Evolutionary conservation across 202 grass and related monocot species (phyloP).

Genomic region (Zizania palustris): DNA sequence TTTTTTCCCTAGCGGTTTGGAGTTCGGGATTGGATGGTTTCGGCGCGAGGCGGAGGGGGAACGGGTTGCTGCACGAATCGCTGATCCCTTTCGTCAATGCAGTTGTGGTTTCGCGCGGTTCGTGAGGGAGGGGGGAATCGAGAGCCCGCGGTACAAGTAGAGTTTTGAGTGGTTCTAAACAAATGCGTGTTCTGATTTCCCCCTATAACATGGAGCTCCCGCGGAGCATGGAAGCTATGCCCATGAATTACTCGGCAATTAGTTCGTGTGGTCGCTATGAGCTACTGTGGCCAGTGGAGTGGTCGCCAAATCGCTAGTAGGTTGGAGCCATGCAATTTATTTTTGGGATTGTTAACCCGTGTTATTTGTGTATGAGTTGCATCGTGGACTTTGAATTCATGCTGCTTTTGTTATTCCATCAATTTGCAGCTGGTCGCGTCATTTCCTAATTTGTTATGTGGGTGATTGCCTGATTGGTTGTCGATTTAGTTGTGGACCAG

Average conservation of each 20-base stretch:
- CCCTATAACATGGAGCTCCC: neutral
- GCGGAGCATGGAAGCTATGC: neutral
- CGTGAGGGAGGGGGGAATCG: neutral
- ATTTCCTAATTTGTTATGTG: neutral
- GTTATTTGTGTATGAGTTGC: neutral
- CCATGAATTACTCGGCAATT: neutral
- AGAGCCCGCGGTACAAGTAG: neutral
- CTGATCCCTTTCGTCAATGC: constrained; percentile 18
- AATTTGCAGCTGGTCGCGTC: neutral
- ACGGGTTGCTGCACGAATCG: neutral
- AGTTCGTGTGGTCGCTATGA: neutral
- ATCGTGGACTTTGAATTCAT: neutral
- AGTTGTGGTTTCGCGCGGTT: neutral
- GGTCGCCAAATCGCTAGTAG: constrained; percentile 4
- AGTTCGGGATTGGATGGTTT: neutral
- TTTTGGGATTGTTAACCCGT: neutral
- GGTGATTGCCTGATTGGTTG: constrained; percentile 17
- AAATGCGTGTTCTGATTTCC: neutral
- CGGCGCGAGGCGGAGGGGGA: neutral
- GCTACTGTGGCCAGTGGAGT: neutral
- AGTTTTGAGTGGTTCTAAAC: constrained; percentile 22
- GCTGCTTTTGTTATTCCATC: neutral
- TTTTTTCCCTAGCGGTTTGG: constrained; percentile 1
- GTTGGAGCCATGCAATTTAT: neutral
- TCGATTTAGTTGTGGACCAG: constrained; percentile 16